Evolutionary conservation across 176 grass and related monocot genomes (phyloP), one percentile per base, ranked within the genome.

Genomic region (barley (Hordeum vulgare)): DNA sequence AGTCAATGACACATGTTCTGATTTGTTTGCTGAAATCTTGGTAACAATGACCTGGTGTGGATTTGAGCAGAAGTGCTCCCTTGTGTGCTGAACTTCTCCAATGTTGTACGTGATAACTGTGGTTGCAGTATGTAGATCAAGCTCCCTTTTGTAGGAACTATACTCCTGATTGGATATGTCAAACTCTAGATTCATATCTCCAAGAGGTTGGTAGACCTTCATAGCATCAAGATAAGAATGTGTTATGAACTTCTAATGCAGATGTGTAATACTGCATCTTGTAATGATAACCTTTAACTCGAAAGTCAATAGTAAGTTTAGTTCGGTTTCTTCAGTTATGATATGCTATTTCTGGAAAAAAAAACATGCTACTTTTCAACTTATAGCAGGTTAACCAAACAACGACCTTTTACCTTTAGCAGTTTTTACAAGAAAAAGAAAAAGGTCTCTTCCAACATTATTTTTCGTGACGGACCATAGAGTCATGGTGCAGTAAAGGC

Each of bases 121-220:
- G 6, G 79, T 90, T 34, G 89, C 87, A 47, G 82, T 90, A 61
- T 77, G 84, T 51, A 97, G 56, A 87, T 97, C 94, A 70, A 97
- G 80, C 85, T 97, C 89, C 76, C 91, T 90, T 86, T 74, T 83
- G 77, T 97, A 97, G 49, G 67, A 86, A 79, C 51, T 76, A 42
- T 86, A 92, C 29, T 35, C 60, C 26, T 58, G 36, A 72, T 10
- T 33, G 13, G 85, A 31, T 61, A 44, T 60, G 14, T 35, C 71
- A 42, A 97, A 97, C 25, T 90, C 91, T 62, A 97, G 58, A 81
- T 92, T 75, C 4, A 97, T 74, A 29, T 94, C 82, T 3, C 91
- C 94, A 29, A 97, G 87, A 39, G 94, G 89, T 88, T 94, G 89
- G 82, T 97, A 97, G 61, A 91, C 88, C 94, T 96, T 86, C 71